Conservation (phyloP, 495 filamentous ascomycete genomes). For the Lindgomyces ingoldianus region DNA sequence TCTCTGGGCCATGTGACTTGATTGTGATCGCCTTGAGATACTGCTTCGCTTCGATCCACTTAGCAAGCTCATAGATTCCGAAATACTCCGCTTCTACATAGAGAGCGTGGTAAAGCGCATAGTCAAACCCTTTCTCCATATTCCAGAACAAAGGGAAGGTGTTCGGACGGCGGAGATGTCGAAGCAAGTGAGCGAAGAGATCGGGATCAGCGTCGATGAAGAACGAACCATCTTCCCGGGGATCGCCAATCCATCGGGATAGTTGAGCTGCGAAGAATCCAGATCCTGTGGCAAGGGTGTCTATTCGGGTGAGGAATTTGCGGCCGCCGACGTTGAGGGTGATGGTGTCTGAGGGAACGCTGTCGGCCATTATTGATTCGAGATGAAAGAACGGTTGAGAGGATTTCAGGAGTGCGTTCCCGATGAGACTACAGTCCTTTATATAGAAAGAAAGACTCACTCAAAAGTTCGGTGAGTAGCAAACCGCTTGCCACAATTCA, state of each 20-base stretch:
- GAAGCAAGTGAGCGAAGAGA: background rate
- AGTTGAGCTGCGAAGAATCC: background rate
- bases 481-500: too few species aligned
- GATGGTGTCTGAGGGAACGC: too few species aligned
- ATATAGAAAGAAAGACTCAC: too few species aligned
- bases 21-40: conserved; percentile 12
- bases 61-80: background rate
- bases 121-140: conserved; percentile 10
- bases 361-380: too few species aligned
- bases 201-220: background rate
- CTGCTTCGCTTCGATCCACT: conserved; percentile 1
- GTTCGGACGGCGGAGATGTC: background rate
- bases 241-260: background rate
- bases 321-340: too few species aligned
- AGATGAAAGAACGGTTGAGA: too few species aligned
- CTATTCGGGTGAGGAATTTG: background rate
- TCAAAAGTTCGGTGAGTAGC: too few species aligned
- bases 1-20: background rate
- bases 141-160: conserved; percentile 13
- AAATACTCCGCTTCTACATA: conserved; percentile 15
- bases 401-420: too few species aligned
- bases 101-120: conserved; percentile 12
- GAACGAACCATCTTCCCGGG: background rate
- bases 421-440: too few species aligned
- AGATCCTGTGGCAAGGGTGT: background rate